Evolutionary conservation across 345 rosid genomes (phyloP), one percentile per base, ranked within the genome.

Genomic region (Alliaria petiolata): DNA sequence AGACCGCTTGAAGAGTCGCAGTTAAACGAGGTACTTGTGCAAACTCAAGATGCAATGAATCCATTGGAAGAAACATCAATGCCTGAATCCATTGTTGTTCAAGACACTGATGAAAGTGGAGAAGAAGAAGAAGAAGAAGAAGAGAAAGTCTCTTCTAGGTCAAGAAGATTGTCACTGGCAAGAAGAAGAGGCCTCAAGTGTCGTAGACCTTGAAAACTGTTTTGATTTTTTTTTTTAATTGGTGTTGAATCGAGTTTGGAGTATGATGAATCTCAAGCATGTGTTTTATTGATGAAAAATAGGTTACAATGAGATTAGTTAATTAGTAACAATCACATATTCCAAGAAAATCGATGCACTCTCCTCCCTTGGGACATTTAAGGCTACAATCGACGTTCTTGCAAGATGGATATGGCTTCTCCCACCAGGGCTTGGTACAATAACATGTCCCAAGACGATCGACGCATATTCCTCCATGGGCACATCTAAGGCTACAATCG

Each of bases 91-190:
- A 65, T 82, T 53, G 81, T 92, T 9, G 92, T 89, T 63, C 71
- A 77, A 51, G 96, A 92, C 71, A 87, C 95, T 44, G 96, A 92
- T 74, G 96, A 89, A 4, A 87, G 93, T 25, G 96, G 83, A 63
- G 86, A 83, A 15, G 93, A 88, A 71, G 79, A 16, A 17, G 70
- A 57, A 43, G 70, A 67, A n/a, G n/a, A n/a, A n/a, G n/a, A n/a
- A n/a, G n/a, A n/a, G n/a, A 59, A 26, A 9, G 47, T 59, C n/a
- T 54, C 70, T 28, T 17, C 16, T 34, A 81, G 84, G 80, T 63
- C 65, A n/a, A n/a, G n/a, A 35, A 78, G 72, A 64, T 62, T 77
- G 72, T 69, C 80, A 43, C 17, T 82, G 52, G 72, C 72, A n/a
- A n/a, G n/a, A 64, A 57, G 83, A 51, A 85, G 67, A 62, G 53